Evolutionary conservation across 805 yeast genomes (phyloP).

Genomic region (Metschnikowia lochheadii): DNA sequence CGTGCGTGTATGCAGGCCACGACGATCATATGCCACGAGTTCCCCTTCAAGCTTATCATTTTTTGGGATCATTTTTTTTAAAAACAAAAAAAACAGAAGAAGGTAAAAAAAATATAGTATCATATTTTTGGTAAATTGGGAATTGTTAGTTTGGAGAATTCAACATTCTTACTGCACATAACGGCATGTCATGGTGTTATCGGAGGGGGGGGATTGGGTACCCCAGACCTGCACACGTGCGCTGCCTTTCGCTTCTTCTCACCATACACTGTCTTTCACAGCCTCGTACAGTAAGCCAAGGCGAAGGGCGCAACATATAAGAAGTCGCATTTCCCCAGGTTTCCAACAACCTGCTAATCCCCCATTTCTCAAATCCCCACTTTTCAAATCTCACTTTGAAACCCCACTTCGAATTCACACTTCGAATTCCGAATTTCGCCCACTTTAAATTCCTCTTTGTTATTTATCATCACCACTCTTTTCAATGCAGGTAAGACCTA

Average conservation of each 20-base stretch:
- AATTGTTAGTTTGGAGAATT: background rate
- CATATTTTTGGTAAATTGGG: too few species aligned
- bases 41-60: too few species aligned
- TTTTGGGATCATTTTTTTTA: too few species aligned
- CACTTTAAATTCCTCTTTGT: background rate
- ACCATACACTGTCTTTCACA: conserved; percentile 4
- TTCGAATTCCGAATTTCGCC: too few species aligned
- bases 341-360: background rate
- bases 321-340: conserved; percentile 1
- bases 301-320: background rate
- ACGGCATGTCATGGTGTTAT: background rate
- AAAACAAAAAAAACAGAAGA: too few species aligned
- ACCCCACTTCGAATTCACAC: too few species aligned
- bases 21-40: background rate
- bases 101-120: too few species aligned
- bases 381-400: background rate
- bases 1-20: background rate
- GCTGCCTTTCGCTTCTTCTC: conserved; percentile 3
- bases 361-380: too few species aligned
- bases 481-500: background rate
- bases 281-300: background rate
- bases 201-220: background rate
- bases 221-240: background rate
- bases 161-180: background rate
- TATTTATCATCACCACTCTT: background rate